Evolutionary conservation across 176 grass and related monocot species (phyloP), one percentile per base, ranked within the genome.

Genomic region (Phyllostachys edulis): DNA sequence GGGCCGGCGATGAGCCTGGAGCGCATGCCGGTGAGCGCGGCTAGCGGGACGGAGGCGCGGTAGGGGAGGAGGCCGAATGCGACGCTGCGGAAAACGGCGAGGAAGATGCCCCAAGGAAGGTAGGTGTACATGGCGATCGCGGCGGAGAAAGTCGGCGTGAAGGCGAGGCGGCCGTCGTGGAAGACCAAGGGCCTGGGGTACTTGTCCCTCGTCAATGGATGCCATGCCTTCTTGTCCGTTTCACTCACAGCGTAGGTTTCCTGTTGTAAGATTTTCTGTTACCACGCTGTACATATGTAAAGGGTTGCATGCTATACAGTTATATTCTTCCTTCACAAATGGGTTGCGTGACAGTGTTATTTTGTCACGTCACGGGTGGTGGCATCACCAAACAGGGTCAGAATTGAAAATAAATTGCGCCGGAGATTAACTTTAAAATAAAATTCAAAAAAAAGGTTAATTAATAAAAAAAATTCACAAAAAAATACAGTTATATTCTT

Each of bases 161-260:
- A 92, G 12, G 90, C 94, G 8, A 97, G 73, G 21, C 92, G 82
- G 47, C 94, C 92, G 75, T 94, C 94, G 79, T 97, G 94, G 86
- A 97, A 97, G 67, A 97, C 68, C 12, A 97, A 14, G 5, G 80
- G 72, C 18, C 71, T 89, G 5, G 77, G 89, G 73, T 97, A 97
- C 67, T 82, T 44, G 11, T 79, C 62, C 38, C 68, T 76, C 0
- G 83, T 77, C 76, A 97, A 13, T 4, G 51, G 46, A 17, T 80
- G 90, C 92, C 94, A 94, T 16, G 57, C 55, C 41, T 40, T 87
- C 84, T 90, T 92, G 54, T 97, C 94, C 4, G 86, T 46, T 18
- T 87, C 80, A 10, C 62, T 84, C 41, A 84, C 55, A 36, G 40
- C 70, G 17, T 85, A 89, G 4, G 85, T 71, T 62, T 89, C 86